phyloP scores from a whole-genome alignment of 129 eudicot genomes.

The Lactuca sativa region DNA sequence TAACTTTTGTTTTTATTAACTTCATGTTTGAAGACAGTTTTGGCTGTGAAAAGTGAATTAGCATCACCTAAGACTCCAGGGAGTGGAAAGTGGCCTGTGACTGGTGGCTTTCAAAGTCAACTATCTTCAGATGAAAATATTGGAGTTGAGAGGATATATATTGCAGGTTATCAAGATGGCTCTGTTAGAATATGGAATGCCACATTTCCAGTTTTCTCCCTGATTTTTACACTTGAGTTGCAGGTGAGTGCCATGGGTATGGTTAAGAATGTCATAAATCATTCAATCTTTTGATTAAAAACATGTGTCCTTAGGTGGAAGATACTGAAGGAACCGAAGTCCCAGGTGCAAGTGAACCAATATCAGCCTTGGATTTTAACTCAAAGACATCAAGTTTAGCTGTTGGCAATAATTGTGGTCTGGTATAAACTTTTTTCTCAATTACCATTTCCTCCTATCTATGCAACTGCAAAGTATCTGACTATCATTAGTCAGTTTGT shows the following conservation, averaged over 20 bases:
- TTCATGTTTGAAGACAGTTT: slow-evolving; percentile 54
- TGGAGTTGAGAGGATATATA: slow-evolving; percentile 63
- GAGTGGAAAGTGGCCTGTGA: slow-evolving; percentile 71
- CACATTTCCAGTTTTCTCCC: slow-evolving; percentile 76
- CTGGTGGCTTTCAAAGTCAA: slow-evolving; percentile 75
- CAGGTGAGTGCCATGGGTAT: slow-evolving; percentile 48
- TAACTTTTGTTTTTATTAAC: slow-evolving; percentile 31
- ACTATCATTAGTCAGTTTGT: slow-evolving; percentile 17
- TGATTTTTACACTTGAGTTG: slow-evolving; percentile 43
- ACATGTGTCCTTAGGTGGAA: slow-evolving; percentile 48
- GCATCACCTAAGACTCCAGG: slow-evolving; percentile 27
- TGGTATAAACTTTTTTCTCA: slow-evolving; percentile 45
- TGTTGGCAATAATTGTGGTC: slow-evolving; percentile 69
- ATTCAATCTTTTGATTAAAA: slow-evolving; percentile 7
- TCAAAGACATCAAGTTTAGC: slow-evolving; percentile 57
- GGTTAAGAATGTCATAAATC: background rate
- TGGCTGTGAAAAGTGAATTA: slow-evolving; percentile 45
- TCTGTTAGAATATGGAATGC: slow-evolving; percentile 86
- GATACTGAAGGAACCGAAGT: slow-evolving; percentile 49
- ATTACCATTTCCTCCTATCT: slow-evolving; percentile 12
- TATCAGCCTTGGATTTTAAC: slow-evolving; percentile 72
- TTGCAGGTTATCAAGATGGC: slow-evolving; percentile 97
- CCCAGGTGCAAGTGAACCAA: slow-evolving; percentile 55
- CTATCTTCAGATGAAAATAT: slow-evolving; percentile 41
- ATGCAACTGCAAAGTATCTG: slow-evolving; percentile 16